These are phyloP conservation scores for Talaromyces borbonicus DNA, from an alignment of 495 filamentous ascomycete species.

Conservation along the genomic window DNA sequence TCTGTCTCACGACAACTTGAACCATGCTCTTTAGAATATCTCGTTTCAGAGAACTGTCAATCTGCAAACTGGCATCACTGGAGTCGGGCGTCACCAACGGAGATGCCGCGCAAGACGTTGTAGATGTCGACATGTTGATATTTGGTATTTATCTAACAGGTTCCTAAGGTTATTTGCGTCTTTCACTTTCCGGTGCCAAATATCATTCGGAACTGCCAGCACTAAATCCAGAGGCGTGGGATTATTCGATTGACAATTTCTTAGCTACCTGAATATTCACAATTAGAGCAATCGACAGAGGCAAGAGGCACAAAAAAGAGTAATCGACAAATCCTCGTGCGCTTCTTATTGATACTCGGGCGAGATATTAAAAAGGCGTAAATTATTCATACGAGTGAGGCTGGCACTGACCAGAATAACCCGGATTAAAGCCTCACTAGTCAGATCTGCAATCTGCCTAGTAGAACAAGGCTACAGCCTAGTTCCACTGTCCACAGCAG, in stretches of 20 bases:
- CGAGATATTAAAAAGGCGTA: background rate
- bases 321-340: too few species aligned
- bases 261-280: background rate
- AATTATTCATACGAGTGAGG: background rate
- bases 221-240: too few species aligned
- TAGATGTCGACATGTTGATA: background rate
- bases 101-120: background rate
- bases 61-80: background rate
- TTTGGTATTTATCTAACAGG: background rate
- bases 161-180: too few species aligned
- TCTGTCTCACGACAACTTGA: slow-evolving; percentile 5
- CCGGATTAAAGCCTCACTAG: background rate
- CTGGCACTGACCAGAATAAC: background rate
- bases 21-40: slow-evolving; percentile 7
- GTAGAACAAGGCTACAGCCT: background rate
- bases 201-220: too few species aligned
- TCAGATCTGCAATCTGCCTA: background rate
- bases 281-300: too few species aligned
- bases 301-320: too few species aligned
- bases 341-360: too few species aligned
- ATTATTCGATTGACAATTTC: too few species aligned
- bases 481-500: background rate
- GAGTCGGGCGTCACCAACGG: slow-evolving; percentile 2
- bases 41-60: slow-evolving; percentile 1
- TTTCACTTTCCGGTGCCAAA: too few species aligned